Conservation (phyloP, 2,329 filamentous ascomycete genomes). For the Huntiella abstrusa region DNA sequence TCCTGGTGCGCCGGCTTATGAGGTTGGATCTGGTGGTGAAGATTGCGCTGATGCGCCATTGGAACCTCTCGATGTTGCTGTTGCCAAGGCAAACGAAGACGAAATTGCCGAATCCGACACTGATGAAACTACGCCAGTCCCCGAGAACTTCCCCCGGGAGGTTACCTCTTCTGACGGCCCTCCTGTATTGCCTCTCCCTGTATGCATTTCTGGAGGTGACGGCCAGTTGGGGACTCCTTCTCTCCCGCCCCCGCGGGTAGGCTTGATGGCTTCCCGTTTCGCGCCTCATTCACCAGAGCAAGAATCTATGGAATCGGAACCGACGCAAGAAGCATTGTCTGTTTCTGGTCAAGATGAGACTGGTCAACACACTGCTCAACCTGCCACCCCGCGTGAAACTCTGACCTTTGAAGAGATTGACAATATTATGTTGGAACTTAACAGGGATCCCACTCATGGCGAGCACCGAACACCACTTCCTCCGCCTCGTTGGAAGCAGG, state of each 20-base stretch:
- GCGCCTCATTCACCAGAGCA: conserved; percentile 19
- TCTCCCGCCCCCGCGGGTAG: conserved; percentile 12
- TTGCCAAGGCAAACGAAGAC: not conserved
- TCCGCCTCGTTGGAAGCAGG: conserved; percentile 29
- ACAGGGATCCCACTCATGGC: conserved; percentile 55
- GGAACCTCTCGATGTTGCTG: conserved; percentile 1
- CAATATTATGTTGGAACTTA: conserved; percentile 74
- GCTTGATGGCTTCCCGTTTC: conserved; percentile 28
- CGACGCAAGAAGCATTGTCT: conserved; percentile 4
- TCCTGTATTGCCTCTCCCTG: conserved; percentile 13
- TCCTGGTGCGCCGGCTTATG: conserved; percentile 21
- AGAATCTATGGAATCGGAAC: conserved; percentile 21
- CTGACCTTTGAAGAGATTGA: conserved; percentile 71
- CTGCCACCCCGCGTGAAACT: conserved; percentile 18
- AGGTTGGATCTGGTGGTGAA: conserved; percentile 13
- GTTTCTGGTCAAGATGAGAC: conserved; percentile 12
- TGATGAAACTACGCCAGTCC: conserved; percentile 11
- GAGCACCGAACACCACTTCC: conserved; percentile 39
- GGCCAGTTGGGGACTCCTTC: conserved; percentile 13
- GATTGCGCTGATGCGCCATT: conserved; percentile 13
- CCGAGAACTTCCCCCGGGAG: conserved; percentile 10
- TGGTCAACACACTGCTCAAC: conserved; percentile 12
- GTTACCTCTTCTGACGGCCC: conserved; percentile 8
- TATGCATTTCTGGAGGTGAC: conserved; percentile 1
- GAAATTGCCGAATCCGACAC: not conserved